Conservation (phyloP, 2,329 filamentous ascomycete species). For the Aspergillus hiratsukae region DNA sequence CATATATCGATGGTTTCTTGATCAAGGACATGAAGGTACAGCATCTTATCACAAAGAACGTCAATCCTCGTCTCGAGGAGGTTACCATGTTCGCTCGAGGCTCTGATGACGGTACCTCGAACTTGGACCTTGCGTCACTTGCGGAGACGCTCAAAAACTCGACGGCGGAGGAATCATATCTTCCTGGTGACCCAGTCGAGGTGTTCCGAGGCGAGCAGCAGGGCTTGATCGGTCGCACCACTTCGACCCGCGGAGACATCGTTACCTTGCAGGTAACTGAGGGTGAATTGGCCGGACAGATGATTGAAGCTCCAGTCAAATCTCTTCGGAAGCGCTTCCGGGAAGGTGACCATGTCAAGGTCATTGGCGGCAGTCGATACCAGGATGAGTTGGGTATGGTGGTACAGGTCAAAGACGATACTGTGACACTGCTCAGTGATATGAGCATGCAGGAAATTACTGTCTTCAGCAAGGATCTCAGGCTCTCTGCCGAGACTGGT, state of each 20-base stretch:
- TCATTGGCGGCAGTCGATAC: constrained; percentile 92
- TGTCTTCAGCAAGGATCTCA: constrained; percentile 94
- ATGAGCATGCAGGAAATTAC: constrained; percentile 91
- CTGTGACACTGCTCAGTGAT: constrained; percentile 88
- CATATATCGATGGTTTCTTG: constrained; percentile 88
- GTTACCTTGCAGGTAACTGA: constrained; percentile 82
- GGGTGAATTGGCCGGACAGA: constrained; percentile 75
- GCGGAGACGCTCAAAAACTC: constrained; percentile 85
- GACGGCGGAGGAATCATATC: constrained; percentile 74
- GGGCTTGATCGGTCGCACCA: constrained; percentile 79
- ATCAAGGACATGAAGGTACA: constrained; percentile 92
- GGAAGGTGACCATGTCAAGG: constrained; percentile 95
- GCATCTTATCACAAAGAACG: constrained; percentile 76
- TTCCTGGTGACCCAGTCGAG: constrained; percentile 93
- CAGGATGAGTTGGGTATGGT: constrained; percentile 96
- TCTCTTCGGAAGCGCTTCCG: constrained; percentile 88
- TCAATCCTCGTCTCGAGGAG: constrained; percentile 90
- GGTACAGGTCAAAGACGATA: constrained; percentile 85
- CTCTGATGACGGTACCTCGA: constrained; percentile 86
- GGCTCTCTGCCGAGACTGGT: constrained; percentile 88
- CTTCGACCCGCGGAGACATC: constrained; percentile 85
- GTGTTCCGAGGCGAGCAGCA: constrained; percentile 94
- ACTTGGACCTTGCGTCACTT: constrained; percentile 84
- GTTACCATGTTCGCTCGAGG: constrained; percentile 90
- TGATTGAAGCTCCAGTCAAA: constrained; percentile 88